Evolutionary conservation across 108 stramenopile genomes (phyloP), one percentile per base, ranked within the genome.

Genomic region (Conticribra weissflogii): DNA sequence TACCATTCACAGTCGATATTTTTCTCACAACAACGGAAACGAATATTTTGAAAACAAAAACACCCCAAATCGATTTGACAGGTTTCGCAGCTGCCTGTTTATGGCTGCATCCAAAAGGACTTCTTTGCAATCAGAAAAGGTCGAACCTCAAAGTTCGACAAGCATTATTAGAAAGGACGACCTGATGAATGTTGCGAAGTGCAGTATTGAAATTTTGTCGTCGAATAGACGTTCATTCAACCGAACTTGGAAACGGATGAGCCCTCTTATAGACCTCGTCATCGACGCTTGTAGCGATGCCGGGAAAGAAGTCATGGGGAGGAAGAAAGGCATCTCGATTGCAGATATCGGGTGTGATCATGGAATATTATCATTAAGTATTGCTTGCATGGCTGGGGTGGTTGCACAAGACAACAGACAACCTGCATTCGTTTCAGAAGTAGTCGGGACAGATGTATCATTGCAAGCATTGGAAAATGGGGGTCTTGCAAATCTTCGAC

Each of bases 311-410:
- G 47, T 5, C 17, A 53, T 30, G 21, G n/a, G 9, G 27, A 28
- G 2, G 24, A 52, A 28, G 51, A 51, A 4, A 29, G 52, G 17
- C n/a, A 41, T 24, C 47, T 76, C 85, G 12, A 66, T 88, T 31
- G 88, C 84, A 15, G 92, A 93, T 64, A 74, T 93, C 25, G 92
- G 89, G 3, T 91, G 89, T 27, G 92, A 93, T 76, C 92, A 93
- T 65, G 92, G 92, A 4, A 65, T 90, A 32, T 59, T 93, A 22
- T 75, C 89, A 19, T 53, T 86, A 9, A 80, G 82, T n/a, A 58
- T 93, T 60, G 88, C 91, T 8, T 64, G 79, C 48, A 76, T 88
- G 30, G 81, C 83, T 28, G 51, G 64, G 59, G 48, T 31, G 8
- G 51, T 32, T 23, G 29, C 68, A 25, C 44, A 50, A 59, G 29